phyloP scores from a whole-genome alignment of 1,284 basidiomycete genomes.

The Vanrija pseudolonga region DNA sequence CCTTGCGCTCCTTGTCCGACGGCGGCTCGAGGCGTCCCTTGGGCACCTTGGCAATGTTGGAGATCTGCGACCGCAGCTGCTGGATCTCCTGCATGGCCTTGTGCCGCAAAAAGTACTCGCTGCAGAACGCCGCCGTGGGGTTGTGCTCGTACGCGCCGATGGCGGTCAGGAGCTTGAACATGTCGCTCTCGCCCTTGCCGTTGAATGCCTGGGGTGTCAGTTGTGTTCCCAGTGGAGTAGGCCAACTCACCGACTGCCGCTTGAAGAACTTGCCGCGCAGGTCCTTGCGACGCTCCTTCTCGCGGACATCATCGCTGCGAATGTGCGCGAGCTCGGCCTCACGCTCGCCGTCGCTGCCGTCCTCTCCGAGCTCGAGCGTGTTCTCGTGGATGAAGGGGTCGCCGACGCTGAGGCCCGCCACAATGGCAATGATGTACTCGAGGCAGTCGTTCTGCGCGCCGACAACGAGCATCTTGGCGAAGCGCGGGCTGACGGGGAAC shows the following conservation, averaged over 20 bases:
- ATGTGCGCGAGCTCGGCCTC: constrained; percentile 57
- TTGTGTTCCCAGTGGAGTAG: neutral
- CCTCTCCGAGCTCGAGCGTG: constrained; percentile 51
- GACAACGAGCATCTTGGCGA: constrained; percentile 89
- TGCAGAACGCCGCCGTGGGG: constrained; percentile 74
- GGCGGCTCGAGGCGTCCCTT: constrained; percentile 55
- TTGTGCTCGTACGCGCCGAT: constrained; percentile 95
- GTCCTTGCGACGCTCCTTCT: constrained; percentile 64
- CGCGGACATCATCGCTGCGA: constrained; percentile 59
- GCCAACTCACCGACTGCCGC: constrained; percentile 63
- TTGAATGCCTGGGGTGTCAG: constrained; percentile 14
- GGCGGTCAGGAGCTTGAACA: constrained; percentile 83
- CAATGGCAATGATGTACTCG: constrained; percentile 85
- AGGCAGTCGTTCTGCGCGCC: constrained; percentile 89
- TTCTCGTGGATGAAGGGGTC: constrained; percentile 93
- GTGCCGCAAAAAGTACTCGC: constrained; percentile 81
- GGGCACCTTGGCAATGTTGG: constrained; percentile 66
- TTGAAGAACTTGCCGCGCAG: constrained; percentile 73
- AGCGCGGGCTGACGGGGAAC: constrained; percentile 89
- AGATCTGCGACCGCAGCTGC: constrained; percentile 89
- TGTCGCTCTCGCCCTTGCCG: constrained; percentile 80
- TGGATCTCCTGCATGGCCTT: constrained; percentile 99
- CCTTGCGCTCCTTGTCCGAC: constrained; percentile 72
- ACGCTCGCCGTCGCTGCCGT: constrained; percentile 44
- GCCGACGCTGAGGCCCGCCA: constrained; percentile 88